phyloP scores from a whole-genome alignment of 1,284 basidiomycete genomes.

The Ustilago shanxiensis region DNA sequence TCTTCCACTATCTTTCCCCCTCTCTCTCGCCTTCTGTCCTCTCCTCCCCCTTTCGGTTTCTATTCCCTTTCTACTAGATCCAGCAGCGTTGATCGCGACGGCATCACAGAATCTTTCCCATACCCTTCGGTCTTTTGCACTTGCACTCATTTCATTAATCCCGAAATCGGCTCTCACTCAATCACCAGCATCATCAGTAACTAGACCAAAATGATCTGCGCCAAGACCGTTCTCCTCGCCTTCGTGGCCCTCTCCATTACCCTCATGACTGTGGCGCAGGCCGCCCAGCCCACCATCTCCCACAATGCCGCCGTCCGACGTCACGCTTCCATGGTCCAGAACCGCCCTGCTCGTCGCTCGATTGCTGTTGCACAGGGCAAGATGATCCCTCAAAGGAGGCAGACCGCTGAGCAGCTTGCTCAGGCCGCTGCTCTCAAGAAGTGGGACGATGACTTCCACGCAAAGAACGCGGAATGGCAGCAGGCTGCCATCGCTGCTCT shows the following conservation, averaged over 20 bases:
- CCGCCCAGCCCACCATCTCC: conserved; percentile 41
- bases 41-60: conserved; percentile 13
- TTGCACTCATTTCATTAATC: conserved; percentile 7
- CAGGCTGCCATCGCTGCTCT: conserved; percentile 52
- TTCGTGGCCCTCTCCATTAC: conserved; percentile 40
- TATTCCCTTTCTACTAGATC: conserved; percentile 9
- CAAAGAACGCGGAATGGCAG: conserved; percentile 60
- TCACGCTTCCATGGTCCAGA: conserved; percentile 28
- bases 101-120: conserved; percentile 8
- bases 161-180: background rate
- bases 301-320: conserved; percentile 46
- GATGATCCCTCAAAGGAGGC: conserved; percentile 38
- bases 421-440: conserved; percentile 43
- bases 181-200: conserved; percentile 4
- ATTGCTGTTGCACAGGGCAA: conserved; percentile 27
- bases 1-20: conserved; percentile 1
- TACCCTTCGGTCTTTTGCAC: background rate
- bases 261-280: conserved; percentile 37
- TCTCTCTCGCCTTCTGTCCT: background rate
- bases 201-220: conserved; percentile 28
- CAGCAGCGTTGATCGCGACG: conserved; percentile 52
- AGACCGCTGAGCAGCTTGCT: conserved; percentile 45
- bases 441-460: conserved; percentile 49
- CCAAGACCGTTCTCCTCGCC: conserved; percentile 37
- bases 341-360: conserved; percentile 35